Evolutionary conservation across 1,284 basidiomycete species (phyloP).

Genomic region (Ceratobasidium sp.): DNA sequence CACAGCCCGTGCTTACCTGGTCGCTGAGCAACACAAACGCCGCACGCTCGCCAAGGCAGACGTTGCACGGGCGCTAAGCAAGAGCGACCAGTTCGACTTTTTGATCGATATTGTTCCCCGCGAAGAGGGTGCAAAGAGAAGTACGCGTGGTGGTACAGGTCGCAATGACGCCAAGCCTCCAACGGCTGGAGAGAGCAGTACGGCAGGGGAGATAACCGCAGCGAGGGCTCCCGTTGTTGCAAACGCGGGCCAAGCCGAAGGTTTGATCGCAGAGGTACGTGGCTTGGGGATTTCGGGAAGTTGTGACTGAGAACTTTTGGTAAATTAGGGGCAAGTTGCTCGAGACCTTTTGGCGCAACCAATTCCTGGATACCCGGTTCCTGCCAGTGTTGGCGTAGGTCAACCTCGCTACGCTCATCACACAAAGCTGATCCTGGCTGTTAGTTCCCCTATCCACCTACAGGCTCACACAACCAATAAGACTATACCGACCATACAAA

Average conservation of each 20-base stretch:
- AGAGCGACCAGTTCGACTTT: constrained; percentile 94
- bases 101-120: constrained; percentile 91
- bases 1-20: constrained; percentile 91
- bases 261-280: constrained; percentile 23
- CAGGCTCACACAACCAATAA: constrained; percentile 26
- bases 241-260: constrained; percentile 7
- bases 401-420: neutral
- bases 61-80: constrained; percentile 88
- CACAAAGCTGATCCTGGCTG: neutral
- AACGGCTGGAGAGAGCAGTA: constrained; percentile 27
- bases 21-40: constrained; percentile 92
- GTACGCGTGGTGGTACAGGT: constrained; percentile 26
- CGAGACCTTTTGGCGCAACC: constrained; percentile 15
- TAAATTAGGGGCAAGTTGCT: constrained; percentile 19
- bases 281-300: neutral
- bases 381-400: constrained; percentile 25
- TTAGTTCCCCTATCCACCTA: constrained; percentile 33
- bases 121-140: constrained; percentile 63
- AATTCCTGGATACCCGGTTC: constrained; percentile 30
- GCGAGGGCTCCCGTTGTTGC: constrained; percentile 1
- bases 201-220: constrained; percentile 3
- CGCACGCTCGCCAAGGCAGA: constrained; percentile 90
- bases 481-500: neutral
- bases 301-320: neutral
- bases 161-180: constrained; percentile 24